Percentiles rank a stretch among this genome's conserved stretches.
These are phyloP conservation scores for Chalciporus piperatus DNA, from an alignment of 768 basidiomycete genomes.

Conservation along the genomic window DNA sequence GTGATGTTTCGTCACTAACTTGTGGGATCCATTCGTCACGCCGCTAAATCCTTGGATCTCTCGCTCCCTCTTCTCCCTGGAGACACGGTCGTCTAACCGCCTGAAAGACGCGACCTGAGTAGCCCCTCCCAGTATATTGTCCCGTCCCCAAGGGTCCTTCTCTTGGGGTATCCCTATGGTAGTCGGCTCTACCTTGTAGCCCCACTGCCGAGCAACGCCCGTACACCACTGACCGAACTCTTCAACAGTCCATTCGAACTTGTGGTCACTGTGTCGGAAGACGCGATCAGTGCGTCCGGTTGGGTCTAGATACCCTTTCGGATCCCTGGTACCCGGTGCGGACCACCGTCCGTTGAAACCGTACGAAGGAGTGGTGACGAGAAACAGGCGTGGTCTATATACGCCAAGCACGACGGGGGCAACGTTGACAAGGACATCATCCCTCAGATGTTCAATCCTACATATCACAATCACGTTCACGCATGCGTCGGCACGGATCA, in stretches of 20 bases:
- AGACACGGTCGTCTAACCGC: conserved; percentile 38
- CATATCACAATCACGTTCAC: conserved; percentile 7
- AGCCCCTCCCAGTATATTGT: conserved; percentile 61
- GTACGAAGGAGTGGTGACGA: conserved; percentile 86
- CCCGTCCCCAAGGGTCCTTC: conserved; percentile 70
- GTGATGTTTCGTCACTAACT: conserved; percentile 44
- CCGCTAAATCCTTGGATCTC: conserved; percentile 7
- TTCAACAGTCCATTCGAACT: conserved; percentile 82
- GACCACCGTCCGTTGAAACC: conserved; percentile 78
- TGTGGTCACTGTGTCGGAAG: conserved; percentile 82
- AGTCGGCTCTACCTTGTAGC: conserved; percentile 60
- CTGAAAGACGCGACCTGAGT: conserved; percentile 65
- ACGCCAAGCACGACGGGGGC: conserved; percentile 71
- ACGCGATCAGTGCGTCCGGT: conserved; percentile 69
- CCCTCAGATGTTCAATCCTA: conserved; percentile 79
- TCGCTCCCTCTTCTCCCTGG: conserved; percentile 30
- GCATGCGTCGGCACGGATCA: conserved; percentile 1
- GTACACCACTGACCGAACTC: conserved; percentile 72
- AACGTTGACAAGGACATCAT: conserved; percentile 56
- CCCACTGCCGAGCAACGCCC: conserved; percentile 59
- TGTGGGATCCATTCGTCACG: conserved; percentile 36
- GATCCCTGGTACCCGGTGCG: conserved; percentile 43
- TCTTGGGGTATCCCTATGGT: conserved; percentile 60
- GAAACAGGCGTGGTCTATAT: conserved; percentile 70
- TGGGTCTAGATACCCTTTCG: conserved; percentile 66